Base-by-base conservation (phyloP, 805 yeast genomes). In the Lachancea waltii region DNA sequence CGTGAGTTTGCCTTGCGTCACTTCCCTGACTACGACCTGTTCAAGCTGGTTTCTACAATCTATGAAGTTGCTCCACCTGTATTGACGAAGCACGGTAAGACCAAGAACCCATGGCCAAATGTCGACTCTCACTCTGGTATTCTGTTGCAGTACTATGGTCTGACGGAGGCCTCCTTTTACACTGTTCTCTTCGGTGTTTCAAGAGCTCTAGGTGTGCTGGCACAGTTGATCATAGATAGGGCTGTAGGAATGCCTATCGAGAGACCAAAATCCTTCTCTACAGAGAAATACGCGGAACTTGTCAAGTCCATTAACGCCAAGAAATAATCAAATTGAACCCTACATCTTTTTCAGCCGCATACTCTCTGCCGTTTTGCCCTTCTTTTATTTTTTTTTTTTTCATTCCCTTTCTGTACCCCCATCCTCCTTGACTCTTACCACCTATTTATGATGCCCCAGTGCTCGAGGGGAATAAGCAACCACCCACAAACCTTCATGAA, bases 31-130 rank as follows among this genome's bases (percentile, higher is more conserved):
- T 81, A 79, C 63, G 85, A 78, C 53, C 65, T 81, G 62, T 84
- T 83, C 77, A 77, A 79, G 69, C 72, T 84, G 43, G 92, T 84
- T 30, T 75, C 84, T 42, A 73, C 75, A 59, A 79, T 83, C 57
- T 81, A 80, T 67, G 81, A 82, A 65, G 84, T 83, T 54, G 92
- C 92, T 47, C 92, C 92, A 65, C 73, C 64, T 50, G 90, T 83
- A 36, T 73, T 83, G 53, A 78, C 83, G 53, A 71, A 80, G 68
- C 90, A 83, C 65, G 92, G 90, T 64, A 84, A 84, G 77, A 83
- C 90, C 60, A 82, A 83, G 77, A 83, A 83, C 77, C 92, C 92
- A 68, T 83, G 87, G 87, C 92, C 94, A 67, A 83, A 83, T 62
- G 94, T 83, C 49, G 94, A 83, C 68, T 81, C 92, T 38, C 86